Base-by-base conservation (phyloP, 2,329 filamentous ascomycete genomes). In the Trichoderma brevicompactum region DNA sequence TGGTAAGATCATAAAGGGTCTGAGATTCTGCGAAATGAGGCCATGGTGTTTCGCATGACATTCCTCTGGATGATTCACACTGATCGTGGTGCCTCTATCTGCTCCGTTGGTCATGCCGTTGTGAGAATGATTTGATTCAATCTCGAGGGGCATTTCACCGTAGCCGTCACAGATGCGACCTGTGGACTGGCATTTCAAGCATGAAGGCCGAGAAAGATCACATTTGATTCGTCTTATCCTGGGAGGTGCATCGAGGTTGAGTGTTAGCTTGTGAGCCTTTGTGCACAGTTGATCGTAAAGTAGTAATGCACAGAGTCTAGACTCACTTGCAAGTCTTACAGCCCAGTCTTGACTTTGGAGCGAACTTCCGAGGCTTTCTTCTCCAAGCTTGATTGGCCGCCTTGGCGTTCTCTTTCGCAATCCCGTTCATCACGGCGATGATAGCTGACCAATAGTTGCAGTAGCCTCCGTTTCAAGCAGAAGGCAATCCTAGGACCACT, bases 321-420 rank as follows among this genome's bases (percentile, higher is more conserved):
- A 46, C 54, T 58, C 54, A 58, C 54, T 58, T 58, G 54, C 54
- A 58, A 23, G 54, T 58, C 23, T 58, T 58, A 46, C 54, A 58
- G 54, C 54, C 54, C 6, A 58, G 54, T 32, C 54, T 58, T 17
- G 54, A 58, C 54, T 58, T 58, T 17, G 54, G 54, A 58, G 54
- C 54, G 10, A 58, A 58, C n/a, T 58, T 19, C 13, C 54, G 54
- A 58, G 54, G 54, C 54, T 46, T 58, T n/a, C 8, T 58, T 58
- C 54, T 58, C 54, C 54, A 58, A 19, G 54, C 28, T 46, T 58
- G 54, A 36, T n/a, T 58, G 10, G n/a, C 28, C n/a, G 28, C 40
- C n/a, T 23, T 58, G n/a, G 41, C 1, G 28, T 44, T 36, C n/a
- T 34, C 41, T 12, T 15, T 58, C 41, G 28, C 28, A 19, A 19